These are phyloP conservation scores for Pulveroboletus sp. DNA, from an alignment of 768 basidiomycete species.

Conservation along the genomic window DNA sequence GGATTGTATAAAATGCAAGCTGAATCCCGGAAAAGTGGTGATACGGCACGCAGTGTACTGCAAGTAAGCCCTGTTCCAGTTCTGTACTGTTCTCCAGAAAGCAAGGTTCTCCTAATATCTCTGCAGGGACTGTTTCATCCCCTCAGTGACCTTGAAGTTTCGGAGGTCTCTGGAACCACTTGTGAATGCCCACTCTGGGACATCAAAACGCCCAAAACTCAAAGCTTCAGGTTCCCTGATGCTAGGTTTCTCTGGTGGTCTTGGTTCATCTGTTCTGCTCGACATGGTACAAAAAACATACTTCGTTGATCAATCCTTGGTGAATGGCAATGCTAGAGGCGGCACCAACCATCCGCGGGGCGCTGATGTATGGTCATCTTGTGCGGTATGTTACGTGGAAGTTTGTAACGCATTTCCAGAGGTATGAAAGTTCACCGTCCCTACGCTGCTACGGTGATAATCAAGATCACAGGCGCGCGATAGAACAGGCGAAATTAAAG, in stretches of 20 bases:
- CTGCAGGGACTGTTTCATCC: slow-evolving; percentile 61
- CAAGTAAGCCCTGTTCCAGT: slow-evolving; percentile 47
- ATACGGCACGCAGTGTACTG: slow-evolving; percentile 81
- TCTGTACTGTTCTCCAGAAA: slow-evolving; percentile 7
- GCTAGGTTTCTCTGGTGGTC: slow-evolving; percentile 74
- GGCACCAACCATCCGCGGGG: slow-evolving; percentile 67
- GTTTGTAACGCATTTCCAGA: slow-evolving; percentile 54
- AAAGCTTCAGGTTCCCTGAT: slow-evolving; percentile 67
- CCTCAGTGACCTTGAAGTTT: slow-evolving; percentile 60
- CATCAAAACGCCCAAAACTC: slow-evolving; percentile 53
- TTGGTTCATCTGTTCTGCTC: slow-evolving; percentile 69
- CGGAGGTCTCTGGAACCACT: slow-evolving; percentile 59
- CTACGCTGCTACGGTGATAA: slow-evolving; percentile 1
- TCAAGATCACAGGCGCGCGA: slow-evolving; percentile 45
- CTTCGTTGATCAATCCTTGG: slow-evolving; percentile 34
- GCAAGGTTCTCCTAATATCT: background rate
- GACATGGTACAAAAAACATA: slow-evolving; percentile 64
- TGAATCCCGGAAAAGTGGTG: slow-evolving; percentile 58
- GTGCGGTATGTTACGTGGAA: slow-evolving; percentile 68
- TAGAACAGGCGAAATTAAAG: slow-evolving; percentile 48
- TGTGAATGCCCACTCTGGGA: slow-evolving; percentile 54
- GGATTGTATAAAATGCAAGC: slow-evolving; percentile 73
- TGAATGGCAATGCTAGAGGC: slow-evolving; percentile 37
- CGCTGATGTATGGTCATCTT: slow-evolving; percentile 57
- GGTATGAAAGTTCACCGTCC: slow-evolving; percentile 38